phyloP scores from a whole-genome alignment of 495 filamentous ascomycete genomes.

The Amorphotheca resinae region DNA sequence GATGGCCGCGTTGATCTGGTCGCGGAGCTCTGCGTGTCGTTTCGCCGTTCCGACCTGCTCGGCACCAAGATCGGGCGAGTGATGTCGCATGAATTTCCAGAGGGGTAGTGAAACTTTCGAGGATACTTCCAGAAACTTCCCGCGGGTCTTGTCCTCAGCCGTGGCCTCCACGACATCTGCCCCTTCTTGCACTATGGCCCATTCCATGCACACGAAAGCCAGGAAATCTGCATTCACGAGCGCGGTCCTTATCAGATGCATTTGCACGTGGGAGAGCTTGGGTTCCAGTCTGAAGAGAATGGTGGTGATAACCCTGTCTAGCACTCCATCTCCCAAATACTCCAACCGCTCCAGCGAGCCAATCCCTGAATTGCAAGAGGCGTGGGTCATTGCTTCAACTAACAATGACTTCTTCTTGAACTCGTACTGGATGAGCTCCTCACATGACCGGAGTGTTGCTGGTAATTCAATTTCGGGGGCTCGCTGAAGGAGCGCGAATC shows the following conservation, averaged over 20 bases:
- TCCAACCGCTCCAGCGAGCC: constrained; percentile 77
- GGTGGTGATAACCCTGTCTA: constrained; percentile 64
- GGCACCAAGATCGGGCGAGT: constrained; percentile 28
- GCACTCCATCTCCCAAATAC: constrained; percentile 77
- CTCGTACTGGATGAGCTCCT: constrained; percentile 51
- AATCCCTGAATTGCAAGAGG: constrained; percentile 45
- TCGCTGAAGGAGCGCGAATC: constrained; percentile 18
- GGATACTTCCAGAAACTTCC: constrained; percentile 7
- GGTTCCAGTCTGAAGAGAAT: constrained; percentile 33
- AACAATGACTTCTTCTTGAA: constrained; percentile 62
- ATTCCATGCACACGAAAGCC: constrained; percentile 67
- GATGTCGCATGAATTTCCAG: constrained; percentile 58
- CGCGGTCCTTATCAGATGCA: constrained; percentile 65
- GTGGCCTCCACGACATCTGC: constrained; percentile 6
- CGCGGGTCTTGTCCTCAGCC: constrained; percentile 7
- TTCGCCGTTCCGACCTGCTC: constrained; percentile 29
- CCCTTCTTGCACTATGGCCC: constrained; percentile 23
- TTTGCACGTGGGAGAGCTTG: constrained; percentile 39
- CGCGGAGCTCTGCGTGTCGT: constrained; percentile 39
- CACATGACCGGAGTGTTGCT: constrained; percentile 26
- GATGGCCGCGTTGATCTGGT: constrained; percentile 38
- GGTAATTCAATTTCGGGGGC: constrained; percentile 7
- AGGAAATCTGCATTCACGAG: constrained; percentile 78
- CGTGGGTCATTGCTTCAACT: constrained; percentile 78
- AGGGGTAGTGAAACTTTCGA: constrained; percentile 32